Percentiles rank a stretch among this genome's conserved stretches.
These are phyloP conservation scores for Tilletia indica DNA, from an alignment of 1,284 basidiomycete genomes.

Conservation along the genomic window DNA sequence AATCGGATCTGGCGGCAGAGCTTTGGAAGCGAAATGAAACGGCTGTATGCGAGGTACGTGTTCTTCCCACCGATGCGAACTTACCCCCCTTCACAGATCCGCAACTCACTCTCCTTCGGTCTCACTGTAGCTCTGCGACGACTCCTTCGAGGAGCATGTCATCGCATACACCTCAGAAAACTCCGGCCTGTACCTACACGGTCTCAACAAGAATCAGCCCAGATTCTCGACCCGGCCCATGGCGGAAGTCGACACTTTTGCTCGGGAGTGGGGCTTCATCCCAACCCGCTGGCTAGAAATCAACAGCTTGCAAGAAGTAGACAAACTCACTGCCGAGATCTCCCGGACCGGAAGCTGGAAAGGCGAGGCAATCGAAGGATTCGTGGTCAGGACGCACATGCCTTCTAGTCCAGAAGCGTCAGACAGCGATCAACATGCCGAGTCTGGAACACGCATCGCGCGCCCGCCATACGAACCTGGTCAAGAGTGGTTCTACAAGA, in stretches of 20 bases:
- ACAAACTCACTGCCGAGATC: conserved; percentile 70
- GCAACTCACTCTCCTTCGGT: no score
- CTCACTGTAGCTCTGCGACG: conserved; percentile 78
- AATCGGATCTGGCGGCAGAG: conserved; percentile 70
- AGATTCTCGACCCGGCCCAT: conserved; percentile 67
- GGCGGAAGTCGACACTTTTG: conserved; percentile 70
- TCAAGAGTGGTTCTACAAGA: conserved; percentile 95
- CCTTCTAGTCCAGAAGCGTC: conserved; percentile 18
- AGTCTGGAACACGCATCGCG: neutral
- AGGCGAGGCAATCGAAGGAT: conserved; percentile 86
- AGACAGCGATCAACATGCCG: conserved; percentile 53
- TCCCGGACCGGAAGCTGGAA: conserved; percentile 72
- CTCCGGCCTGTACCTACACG: conserved; percentile 86
- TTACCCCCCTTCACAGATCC: no score
- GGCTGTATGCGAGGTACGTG: conserved; percentile 77
- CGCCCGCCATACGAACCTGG: conserved; percentile 60
- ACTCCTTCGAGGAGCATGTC: conserved; percentile 96
- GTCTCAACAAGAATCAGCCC: conserved; percentile 71
- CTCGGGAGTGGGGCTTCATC: conserved; percentile 87
- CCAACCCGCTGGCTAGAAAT: conserved; percentile 69
- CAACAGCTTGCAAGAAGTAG: conserved; percentile 69
- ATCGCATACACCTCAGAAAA: conserved; percentile 75
- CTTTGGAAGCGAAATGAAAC: conserved; percentile 85
- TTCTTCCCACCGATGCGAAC: conserved; percentile 33
- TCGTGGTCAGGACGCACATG: conserved; percentile 70